Evolutionary conservation across 306 rosid species (phyloP), one percentile per base, ranked within the genome.

Genomic region (Gillenia trifoliata): DNA sequence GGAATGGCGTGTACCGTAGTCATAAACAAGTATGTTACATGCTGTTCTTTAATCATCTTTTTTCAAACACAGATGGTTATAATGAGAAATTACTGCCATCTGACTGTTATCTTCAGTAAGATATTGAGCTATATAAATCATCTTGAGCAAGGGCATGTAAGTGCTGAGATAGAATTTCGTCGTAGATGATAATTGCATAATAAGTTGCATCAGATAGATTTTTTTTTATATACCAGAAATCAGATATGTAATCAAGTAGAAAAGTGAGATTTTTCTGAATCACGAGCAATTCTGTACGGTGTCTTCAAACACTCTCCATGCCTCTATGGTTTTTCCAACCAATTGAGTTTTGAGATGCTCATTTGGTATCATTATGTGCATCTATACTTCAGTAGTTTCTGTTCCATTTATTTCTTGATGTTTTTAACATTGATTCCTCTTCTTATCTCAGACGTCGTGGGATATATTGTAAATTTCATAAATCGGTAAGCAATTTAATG

Each of bases 401-500:
- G 26, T 61, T 40, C 63, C 50, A 31, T 73, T 75, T 72, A 72
- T 74, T 73, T 55, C 54, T 75, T 41, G 34, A 66, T 80, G 75
- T 61, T 38, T 34, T 45, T 84, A 66, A 78, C 55, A 70, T 49
- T 66, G 25, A 36, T 30, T 75, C 30, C 54, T 81, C 81, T 56
- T 68, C 20, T 70, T 79, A 38, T 84, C 87, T 84, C 97, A 94
- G 99, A 78, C 90, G 90, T 54, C 76, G 47, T 12, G 96, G 98
- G 29, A 75, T 76, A 41, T 90, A 87, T 77, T 91, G 98, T 71
- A 91, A 88, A 87, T 94, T 62, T 84, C 98, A 94, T 77, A 91
- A 87, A 88, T 87, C 86, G 45, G 97, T 93, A 83, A 85, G 92
- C 74, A 70, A 25, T 55, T 47, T 62, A 73, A 34, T n/a, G 28